Evolutionary conservation across 129 eudicot genomes (phyloP).

Genomic region (Cynara cardunculus): DNA sequence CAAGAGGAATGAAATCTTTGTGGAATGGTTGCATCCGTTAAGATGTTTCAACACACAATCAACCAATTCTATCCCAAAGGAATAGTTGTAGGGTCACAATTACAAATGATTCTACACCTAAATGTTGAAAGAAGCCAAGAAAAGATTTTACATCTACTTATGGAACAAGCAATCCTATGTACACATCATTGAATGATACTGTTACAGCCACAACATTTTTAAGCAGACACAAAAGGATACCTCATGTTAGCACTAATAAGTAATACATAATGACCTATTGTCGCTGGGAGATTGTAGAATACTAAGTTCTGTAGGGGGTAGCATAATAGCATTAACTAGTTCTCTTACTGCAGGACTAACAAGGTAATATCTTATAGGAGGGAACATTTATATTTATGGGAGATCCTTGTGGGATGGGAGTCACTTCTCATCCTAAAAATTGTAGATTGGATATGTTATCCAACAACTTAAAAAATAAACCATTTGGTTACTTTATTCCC

Average conservation of each 20-base stretch:
- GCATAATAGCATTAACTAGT: neutral
- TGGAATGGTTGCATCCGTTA: too few species aligned
- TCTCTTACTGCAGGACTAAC: neutral
- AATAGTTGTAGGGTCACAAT: too few species aligned
- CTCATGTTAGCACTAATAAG: neutral
- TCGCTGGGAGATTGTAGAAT: neutral
- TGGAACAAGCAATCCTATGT: neutral
- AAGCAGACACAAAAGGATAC: neutral
- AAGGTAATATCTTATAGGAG: neutral
- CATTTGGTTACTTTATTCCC: neutral
- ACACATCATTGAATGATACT: neutral
- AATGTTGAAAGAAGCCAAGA: neutral
- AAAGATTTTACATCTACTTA: neutral
- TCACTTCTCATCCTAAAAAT: neutral
- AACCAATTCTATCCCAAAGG: too few species aligned
- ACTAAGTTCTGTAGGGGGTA: neutral
- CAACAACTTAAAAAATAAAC: neutral
- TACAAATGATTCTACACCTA: too few species aligned
- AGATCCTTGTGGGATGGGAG: neutral
- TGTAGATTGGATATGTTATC: neutral
- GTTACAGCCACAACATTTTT: neutral
- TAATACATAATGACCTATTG: neutral
- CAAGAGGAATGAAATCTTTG: too few species aligned
- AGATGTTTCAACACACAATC: too few species aligned
- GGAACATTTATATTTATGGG: neutral